Evolutionary conservation across 192 early-diverging fungal genomes (phyloP).

Genomic region (Entomortierella lignicola): DNA sequence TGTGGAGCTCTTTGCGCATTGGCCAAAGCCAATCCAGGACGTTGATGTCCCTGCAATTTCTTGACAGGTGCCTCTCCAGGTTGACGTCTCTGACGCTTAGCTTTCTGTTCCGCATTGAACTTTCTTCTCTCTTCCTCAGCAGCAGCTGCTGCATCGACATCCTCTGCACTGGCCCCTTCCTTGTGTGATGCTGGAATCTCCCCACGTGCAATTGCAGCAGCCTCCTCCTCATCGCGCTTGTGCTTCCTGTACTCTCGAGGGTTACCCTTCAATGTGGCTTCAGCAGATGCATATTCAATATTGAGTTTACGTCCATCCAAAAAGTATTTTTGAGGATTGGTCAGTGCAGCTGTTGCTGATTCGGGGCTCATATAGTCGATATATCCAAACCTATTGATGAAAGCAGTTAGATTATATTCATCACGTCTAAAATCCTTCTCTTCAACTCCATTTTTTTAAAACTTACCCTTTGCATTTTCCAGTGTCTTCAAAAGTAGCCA

Average conservation of each 20-base stretch:
- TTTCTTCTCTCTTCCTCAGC: conserved; percentile 21
- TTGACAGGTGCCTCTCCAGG: conserved; percentile 38
- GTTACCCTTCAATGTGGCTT: conserved; percentile 72
- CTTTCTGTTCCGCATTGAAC: conserved; percentile 41
- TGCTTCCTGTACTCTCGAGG: conserved; percentile 69
- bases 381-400: no score
- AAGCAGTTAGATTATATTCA: no score
- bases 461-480: conserved; percentile 81
- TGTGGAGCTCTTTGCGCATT: conserved; percentile 56
- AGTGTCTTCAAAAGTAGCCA: conserved; percentile 80
- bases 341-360: conserved; percentile 72
- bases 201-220: conserved; percentile 34
- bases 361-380: conserved; percentile 69
- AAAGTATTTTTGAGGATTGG: conserved; percentile 62
- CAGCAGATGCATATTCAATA: conserved; percentile 76
- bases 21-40: conserved; percentile 59
- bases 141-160: conserved; percentile 9
- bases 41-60: conserved; percentile 54
- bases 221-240: conserved; percentile 51
- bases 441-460: background rate
- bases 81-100: conserved; percentile 38
- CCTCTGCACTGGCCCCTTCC: conserved; percentile 1
- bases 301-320: conserved; percentile 68
- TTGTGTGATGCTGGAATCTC: conserved; percentile 26
- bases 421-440: no score